These are phyloP conservation scores for Galerina marginata DNA, from an alignment of 768 basidiomycete genomes.

Conservation along the genomic window DNA sequence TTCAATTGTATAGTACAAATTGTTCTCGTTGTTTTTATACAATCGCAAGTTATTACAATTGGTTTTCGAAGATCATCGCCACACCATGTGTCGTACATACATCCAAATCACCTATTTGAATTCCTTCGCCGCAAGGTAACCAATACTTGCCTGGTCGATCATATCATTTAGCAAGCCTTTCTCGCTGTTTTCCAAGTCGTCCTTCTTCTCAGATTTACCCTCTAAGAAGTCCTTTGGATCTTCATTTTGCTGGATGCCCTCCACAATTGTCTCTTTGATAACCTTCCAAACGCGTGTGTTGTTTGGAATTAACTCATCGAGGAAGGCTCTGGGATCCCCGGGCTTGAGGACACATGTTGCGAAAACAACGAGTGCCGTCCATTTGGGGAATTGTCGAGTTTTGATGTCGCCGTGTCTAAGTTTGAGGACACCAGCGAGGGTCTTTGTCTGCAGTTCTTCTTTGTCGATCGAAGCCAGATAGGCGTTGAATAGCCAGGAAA, in stretches of 20 bases:
- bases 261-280: conserved; percentile 7
- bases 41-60: too few species aligned
- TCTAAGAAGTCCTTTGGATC: neutral
- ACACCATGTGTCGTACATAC: too few species aligned
- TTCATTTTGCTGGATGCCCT: conserved; percentile 1
- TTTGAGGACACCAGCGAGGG: conserved; percentile 13
- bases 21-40: too few species aligned
- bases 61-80: too few species aligned
- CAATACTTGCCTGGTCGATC: conserved; percentile 11
- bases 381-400: conserved; percentile 16
- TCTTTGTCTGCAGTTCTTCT: conserved; percentile 18
- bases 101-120: too few species aligned
- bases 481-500: conserved; percentile 23
- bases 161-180: conserved; percentile 11
- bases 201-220: neutral
- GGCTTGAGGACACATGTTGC: conserved; percentile 9
- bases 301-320: conserved; percentile 18
- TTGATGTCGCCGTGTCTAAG: conserved; percentile 10
- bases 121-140: conserved; percentile 4
- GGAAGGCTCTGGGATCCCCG: neutral
- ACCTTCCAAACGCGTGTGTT: conserved; percentile 14
- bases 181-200: neutral
- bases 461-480: conserved; percentile 23
- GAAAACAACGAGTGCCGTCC: conserved; percentile 19
- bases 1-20: too few species aligned